Evolutionary conservation across 2,329 filamentous ascomycete genomes (phyloP).

Genomic region (Hypoxylon rubiginosum): DNA sequence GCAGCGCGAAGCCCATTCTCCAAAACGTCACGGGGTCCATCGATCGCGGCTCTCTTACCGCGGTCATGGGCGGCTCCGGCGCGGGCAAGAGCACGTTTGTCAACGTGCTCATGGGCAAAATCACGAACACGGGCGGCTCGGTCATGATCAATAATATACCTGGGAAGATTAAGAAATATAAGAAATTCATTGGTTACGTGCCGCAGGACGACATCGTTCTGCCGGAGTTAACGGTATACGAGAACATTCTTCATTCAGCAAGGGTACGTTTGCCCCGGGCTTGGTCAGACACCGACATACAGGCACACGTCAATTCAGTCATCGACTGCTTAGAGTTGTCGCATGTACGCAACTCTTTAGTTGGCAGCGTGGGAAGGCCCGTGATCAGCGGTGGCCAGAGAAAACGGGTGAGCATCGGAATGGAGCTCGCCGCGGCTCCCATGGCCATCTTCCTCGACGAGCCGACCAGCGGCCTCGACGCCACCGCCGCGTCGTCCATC

Average conservation of each 20-base stretch:
- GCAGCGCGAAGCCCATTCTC: slow-evolving; percentile 61
- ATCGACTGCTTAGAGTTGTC: slow-evolving; percentile 66
- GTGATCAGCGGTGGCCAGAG: slow-evolving; percentile 70
- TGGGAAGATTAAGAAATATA: slow-evolving; percentile 64
- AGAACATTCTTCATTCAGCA: slow-evolving; percentile 73
- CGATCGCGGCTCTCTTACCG: slow-evolving; percentile 66
- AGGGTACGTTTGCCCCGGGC: slow-evolving; percentile 65
- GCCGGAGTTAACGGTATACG: slow-evolving; percentile 70
- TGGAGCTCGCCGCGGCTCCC: slow-evolving; percentile 69
- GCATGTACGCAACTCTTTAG: slow-evolving; percentile 65
- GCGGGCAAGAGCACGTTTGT: slow-evolving; percentile 72
- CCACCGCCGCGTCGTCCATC: slow-evolving; percentile 67
- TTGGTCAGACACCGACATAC: slow-evolving; percentile 64
- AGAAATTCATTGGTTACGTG: slow-evolving; percentile 72
- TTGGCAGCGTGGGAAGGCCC: slow-evolving; percentile 65
- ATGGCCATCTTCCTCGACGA: slow-evolving; percentile 69
- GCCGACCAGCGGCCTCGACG: slow-evolving; percentile 67
- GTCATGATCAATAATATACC: slow-evolving; percentile 67
- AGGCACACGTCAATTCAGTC: slow-evolving; percentile 68
- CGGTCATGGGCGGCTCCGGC: slow-evolving; percentile 72
- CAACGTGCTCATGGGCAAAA: slow-evolving; percentile 73
- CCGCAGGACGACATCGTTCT: slow-evolving; percentile 73
- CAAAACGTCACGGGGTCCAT: slow-evolving; percentile 68
- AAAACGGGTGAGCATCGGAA: slow-evolving; percentile 70
- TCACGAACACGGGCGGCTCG: slow-evolving; percentile 62